Evolutionary conservation across 371 early-diverging fungal genomes (phyloP), one percentile per base, ranked within the genome.

Genomic region (Entomophthora muscae): DNA sequence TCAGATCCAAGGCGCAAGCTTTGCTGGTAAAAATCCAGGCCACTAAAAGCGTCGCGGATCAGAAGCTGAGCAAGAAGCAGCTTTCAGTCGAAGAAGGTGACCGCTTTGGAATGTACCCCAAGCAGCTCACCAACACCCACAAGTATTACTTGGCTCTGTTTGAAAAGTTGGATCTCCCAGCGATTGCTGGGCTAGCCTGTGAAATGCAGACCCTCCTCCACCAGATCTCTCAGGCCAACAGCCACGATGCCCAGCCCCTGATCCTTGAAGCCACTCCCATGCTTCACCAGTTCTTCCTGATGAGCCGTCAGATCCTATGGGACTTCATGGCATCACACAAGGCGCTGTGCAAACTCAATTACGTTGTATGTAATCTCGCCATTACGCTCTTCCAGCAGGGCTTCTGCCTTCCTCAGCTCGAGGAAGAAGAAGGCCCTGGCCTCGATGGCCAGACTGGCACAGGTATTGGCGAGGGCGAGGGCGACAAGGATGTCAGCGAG

Each of bases 391-490:
- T 91, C 69, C 82, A 78, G 58, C 78, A 87, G 54, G 96, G 96
- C 42, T 89, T 88, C 73, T 89, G 90, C 68, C 79, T 86, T 65
- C 85, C 93, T 32, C 78, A 75, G 28, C 76, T 74, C 10, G 83
- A 83, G 53, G 66, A 64, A 21, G 69, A 70, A 1, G 76, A 68
- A 10, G 72, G 68, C 5, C 63, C 51, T 1, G 82, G 73, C 52
- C 77, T 78, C 21, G 77, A 78, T 2, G 80, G 78, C 17, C 83
- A 83, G 27, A 85, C 82, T 27, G 76, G 75, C 10, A 78, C 74
- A 3, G 98, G 98, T 26, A 86, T 94, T 64, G 98, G 95, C 24
- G 91, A 95, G 65, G 96, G 96, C 7, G 86, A 89, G 32, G 98
- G 98, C 61, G 80, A 78, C 51, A 91, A 95, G 73, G 94, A 98